Base-by-base conservation (phyloP, 1,139 yeast species). In the Groenewaldozyma sp. region DNA sequence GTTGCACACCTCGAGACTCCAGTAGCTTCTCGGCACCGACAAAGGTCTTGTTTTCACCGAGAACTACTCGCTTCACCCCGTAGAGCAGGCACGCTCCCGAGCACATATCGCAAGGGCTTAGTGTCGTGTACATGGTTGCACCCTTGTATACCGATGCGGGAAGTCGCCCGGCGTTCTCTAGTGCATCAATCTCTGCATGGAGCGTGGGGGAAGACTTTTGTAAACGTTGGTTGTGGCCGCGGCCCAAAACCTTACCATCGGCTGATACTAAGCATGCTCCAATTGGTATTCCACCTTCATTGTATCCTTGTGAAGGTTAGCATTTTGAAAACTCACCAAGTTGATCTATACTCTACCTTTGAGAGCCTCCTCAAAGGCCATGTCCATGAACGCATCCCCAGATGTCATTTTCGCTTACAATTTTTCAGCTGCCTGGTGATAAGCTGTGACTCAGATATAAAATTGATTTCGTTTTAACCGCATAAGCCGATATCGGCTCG, bases 101-200 rank as follows among this genome's bases (percentile, higher is more conserved):
- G 57, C 97, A 88, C 96, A 88, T 88, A 50, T 78, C 71, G 60
- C 97, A 88, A 2, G 97, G 96, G 4, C 95, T 82, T 49, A 88
- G 67, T 0, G 96, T 83, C 33, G 96, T 86, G 63, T 87, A 88
- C 77, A 88, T 76, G 17, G 65, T 65, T 16, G 68, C 59, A 4
- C 62, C 67, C 56, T 65, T 61, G 59, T 71, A 48, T 80, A 82
- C 62, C 79, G 79, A 55, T 68, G 73, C 64, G 71, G 82, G 69
- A 41, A 88, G 68, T 54, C 96, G 74, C 11, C 97, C 97, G 16
- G 95, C 93, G 49, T 82, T 78, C 57, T 87, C 96, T 45, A 88
- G 68, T 7, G 94, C 79, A 10, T 88, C 74, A 55, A 83, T 88
- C 58, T 88, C 97, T 19, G 95, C 97, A 54, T 88, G 97, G 44